phyloP scores from a whole-genome alignment of 768 basidiomycete species.

The Auriscalpium microsporum region DNA sequence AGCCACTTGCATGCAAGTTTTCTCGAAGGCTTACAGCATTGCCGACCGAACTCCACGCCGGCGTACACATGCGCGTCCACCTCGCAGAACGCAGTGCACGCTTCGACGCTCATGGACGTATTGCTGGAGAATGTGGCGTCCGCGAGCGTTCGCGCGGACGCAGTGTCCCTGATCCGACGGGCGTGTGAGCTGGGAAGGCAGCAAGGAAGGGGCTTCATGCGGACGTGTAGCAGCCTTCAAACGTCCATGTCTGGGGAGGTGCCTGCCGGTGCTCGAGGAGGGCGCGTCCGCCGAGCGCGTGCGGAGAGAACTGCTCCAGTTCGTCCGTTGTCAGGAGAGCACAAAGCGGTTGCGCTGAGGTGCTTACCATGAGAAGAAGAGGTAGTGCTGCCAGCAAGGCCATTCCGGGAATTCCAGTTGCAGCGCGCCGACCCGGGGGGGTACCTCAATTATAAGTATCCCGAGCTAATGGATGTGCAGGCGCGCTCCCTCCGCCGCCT shows the following conservation, averaged over 20 bases:
- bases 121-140: background rate
- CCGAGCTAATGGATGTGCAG: no score
- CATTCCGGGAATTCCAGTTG: no score
- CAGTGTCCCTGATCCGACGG: background rate
- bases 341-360: no score
- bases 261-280: background rate
- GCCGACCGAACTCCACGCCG: background rate
- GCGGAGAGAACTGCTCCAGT: no score
- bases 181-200: background rate
- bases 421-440: no score
- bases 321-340: no score
- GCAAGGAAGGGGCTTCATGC: background rate
- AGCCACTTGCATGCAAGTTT: background rate
- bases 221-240: background rate
- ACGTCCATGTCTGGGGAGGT: background rate
- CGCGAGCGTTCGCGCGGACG: background rate
- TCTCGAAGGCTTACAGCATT: background rate
- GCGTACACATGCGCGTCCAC: background rate
- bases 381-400: no score
- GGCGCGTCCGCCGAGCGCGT: background rate
- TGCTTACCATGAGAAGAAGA: no score
- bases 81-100: background rate
- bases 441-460: no score
- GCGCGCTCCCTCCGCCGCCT: no score
- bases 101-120: background rate